phyloP scores from a whole-genome alignment of 2,329 filamentous ascomycete species.

The Xylaria sp. region DNA sequence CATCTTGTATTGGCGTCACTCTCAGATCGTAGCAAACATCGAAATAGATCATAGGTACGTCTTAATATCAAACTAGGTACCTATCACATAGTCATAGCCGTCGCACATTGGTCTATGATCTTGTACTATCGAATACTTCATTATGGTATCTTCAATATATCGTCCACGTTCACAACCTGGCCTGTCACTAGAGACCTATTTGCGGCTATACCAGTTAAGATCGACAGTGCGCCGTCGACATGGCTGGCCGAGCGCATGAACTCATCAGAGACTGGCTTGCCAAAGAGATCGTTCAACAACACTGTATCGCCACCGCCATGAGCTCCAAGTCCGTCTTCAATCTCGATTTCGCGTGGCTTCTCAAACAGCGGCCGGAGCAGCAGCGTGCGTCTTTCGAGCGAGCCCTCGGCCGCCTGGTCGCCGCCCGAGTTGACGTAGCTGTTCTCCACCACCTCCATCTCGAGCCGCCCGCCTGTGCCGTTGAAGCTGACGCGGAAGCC shows the following conservation, averaged over 20 bases:
- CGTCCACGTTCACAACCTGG: conserved; percentile 66
- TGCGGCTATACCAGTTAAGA: conserved; percentile 69
- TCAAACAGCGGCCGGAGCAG: conserved; percentile 65
- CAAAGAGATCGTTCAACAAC: conserved; percentile 68
- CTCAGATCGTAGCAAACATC: not conserved
- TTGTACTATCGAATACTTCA: not conserved
- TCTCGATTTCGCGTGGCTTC: conserved; percentile 65
- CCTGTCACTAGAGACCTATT: conserved; percentile 68
- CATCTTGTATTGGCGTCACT: not conserved
- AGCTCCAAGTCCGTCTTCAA: conserved; percentile 63
- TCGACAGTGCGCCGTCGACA: conserved; percentile 68
- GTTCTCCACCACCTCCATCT: conserved; percentile 71
- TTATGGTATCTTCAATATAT: conserved; percentile 56
- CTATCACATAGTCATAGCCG: no score
- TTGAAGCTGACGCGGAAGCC: conserved; percentile 69
- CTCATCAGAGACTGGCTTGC: conserved; percentile 62
- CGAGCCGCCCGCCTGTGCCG: conserved; percentile 67
- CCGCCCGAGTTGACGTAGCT: conserved; percentile 71
- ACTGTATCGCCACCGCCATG: conserved; percentile 71
- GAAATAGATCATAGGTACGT: no score
- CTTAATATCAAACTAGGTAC: no score
- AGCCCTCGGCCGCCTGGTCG: conserved; percentile 65
- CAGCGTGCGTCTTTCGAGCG: conserved; percentile 61
- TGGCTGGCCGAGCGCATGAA: conserved; percentile 67
- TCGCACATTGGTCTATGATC: not conserved